phyloP scores from a whole-genome alignment of 257 asterid genomes.

The Eustoma russellianum region DNA sequence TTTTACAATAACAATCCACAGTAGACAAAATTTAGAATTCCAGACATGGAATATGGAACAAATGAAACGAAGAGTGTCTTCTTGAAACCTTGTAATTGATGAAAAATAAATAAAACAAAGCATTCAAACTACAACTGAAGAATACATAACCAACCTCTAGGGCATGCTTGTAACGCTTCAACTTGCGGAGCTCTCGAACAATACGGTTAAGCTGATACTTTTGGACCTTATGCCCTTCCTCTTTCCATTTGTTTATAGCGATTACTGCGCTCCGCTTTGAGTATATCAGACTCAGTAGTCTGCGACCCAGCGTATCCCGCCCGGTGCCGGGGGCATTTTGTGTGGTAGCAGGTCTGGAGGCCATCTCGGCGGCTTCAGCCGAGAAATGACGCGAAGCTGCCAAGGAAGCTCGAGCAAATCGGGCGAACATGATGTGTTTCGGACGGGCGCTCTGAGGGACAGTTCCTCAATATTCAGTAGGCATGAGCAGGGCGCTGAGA shows the following conservation, averaged over 20 bases:
- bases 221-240: slow-evolving; percentile 62
- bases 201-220: slow-evolving; percentile 82
- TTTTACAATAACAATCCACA: too few species aligned
- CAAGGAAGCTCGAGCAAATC: slow-evolving; percentile 35
- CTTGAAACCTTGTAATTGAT: too few species aligned
- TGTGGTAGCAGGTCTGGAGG: slow-evolving; percentile 14
- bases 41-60: too few species aligned
- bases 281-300: slow-evolving; percentile 58
- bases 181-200: slow-evolving; percentile 74
- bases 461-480: neutral
- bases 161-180: slow-evolving; percentile 74
- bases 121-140: neutral
- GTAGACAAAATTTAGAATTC: too few species aligned
- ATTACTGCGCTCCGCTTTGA: slow-evolving; percentile 73
- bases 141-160: slow-evolving; percentile 49
- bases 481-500: neutral
- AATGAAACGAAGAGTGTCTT: too few species aligned
- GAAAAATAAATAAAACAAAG: neutral
- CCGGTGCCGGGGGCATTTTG: slow-evolving; percentile 16
- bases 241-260: slow-evolving; percentile 74
- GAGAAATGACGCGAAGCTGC: slow-evolving; percentile 60
- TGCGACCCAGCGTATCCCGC: slow-evolving; percentile 57
- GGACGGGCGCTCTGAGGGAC: too few species aligned
- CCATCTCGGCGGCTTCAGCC: slow-evolving; percentile 28
- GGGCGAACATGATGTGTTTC: slow-evolving; percentile 29